Base-by-base conservation (phyloP, 2,329 filamentous ascomycete species). In the Apiospora pterosperma region DNA sequence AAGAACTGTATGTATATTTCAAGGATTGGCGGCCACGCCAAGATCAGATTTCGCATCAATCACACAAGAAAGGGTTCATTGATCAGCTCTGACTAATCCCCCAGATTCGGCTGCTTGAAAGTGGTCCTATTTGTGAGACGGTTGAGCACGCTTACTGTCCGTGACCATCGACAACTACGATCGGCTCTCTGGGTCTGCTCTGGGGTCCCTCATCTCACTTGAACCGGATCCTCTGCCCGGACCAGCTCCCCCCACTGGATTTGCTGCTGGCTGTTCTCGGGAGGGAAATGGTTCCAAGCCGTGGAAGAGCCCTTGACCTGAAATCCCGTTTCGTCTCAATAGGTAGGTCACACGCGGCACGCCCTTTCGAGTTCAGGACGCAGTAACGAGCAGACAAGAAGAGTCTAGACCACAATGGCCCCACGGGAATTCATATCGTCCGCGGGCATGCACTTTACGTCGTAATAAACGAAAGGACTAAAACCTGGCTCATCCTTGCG, bases 161-260 rank as follows among this genome's bases (percentile, higher is more conserved):
- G 28, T 55, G 19, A 34, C 48, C 48, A 55, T 55, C 48, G 28
- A 55, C 16, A 55, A 19, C 48, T 55, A 55, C 48, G 48, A 55
- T 55, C 48, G 48, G 48, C 48, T 55, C 34, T 55, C 48, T 55
- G 48, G 48, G 48, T n/a, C n/a, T n/a, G n/a, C n/a, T n/a, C n/a
- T n/a, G n/a, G n/a, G n/a, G n/a, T 34, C 48, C 48, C 48, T 55
- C 48, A 12, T 55, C n/a, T 34, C 48, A 55, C 48, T 55, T 31
- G 8, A 31, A 11, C 48, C 48, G 34, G 48, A 55, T 34, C 28
- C 48, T 7, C 38, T 34, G 48, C 48, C 48, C 48, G n/a, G 48
- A n/a, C 48, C 48, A 31, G 21, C 5, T 12, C 10, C 48, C 48
- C 48, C 28, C 48, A 55, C 48, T n/a, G 25, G 28, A 55, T 34